Evolutionary conservation across 108 stramenopile species (phyloP), one percentile per base, ranked within the genome.

Genomic region (Chaetoceros tenuissimus): DNA sequence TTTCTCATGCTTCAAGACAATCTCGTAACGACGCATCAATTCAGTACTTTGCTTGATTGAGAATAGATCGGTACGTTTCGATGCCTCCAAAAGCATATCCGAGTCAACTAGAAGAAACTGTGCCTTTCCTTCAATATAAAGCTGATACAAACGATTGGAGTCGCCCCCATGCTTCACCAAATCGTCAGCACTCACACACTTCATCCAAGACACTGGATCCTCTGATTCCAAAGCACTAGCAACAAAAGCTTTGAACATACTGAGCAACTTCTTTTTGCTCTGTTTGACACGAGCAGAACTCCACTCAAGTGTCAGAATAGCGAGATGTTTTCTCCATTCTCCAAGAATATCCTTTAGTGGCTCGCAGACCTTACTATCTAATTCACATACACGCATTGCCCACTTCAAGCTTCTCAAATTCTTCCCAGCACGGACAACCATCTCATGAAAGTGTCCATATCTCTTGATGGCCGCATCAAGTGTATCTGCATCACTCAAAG

Each of bases 131-230:
- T 73, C 72, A 45, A 69, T 69, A 18, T 64, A 69, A 13, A 73
- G 72, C 44, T 73, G 72, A 64, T 73, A 73, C 20, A 73, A 30
- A 20, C 64, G 56, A 63, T 73, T 73, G 31, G 63, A 51, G 49
- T 69, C 68, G 10, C 72, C 72, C 30, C 72, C 72, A 20, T 65
- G 28, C 44, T 48, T 22, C 21, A 22, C 51, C 8, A 73, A 55
- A 7, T 62, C 40, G 20, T 24, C 64, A 5, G 3, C 20, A 0
- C 56, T 57, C 23, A 67, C 30, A 1, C 47, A 24, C 57, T 65
- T 57, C 53, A 73, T 68, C 66, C 65, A 67, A 1, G 63, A 17
- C 22, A 64, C 17, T 8, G 72, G 68, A 44, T 67, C 62, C 3
- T 69, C 68, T 21, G 60, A 63, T 53, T 73, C 72, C 54, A 73